Evolutionary conservation across 371 early-diverging fungal genomes (phyloP), one percentile per base, ranked within the genome.

Genomic region (Umbelopsis sp.): DNA sequence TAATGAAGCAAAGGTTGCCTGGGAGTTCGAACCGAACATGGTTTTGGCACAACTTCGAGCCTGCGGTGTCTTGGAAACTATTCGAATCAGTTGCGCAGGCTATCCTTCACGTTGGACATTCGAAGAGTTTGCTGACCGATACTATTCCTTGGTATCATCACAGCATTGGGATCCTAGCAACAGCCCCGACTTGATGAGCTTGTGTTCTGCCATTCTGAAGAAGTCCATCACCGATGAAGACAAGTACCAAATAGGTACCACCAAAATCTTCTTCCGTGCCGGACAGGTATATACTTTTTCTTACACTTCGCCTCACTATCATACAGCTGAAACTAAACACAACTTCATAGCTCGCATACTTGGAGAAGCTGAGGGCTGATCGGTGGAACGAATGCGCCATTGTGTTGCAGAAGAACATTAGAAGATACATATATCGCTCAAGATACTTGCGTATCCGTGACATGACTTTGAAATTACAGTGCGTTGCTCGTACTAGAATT

Each of bases 41-140:
- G 97, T 99, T 18, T 86, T 99, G 3, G 83, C 93, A 20, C 99
- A 99, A 79, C 78, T 99, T 48, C 91, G 96, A 50, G 99, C 99
- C 38, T 99, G 99, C 85, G 99, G 99, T 88, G 99, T 99, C 3
- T 78, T 99, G 24, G 99, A 99, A 80, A 99, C 99, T 3, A 99
- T 99, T 72, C 91, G 98, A 44, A 99, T 99, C 79, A 93, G 94
- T 76, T 95, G 98, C 75, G 96, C 96, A 18, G 99, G 99, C 29
- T 99, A 98, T 79, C 99, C 99, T 22, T 88, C 94, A 7, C 89
- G 99, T 53, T 91, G 95, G 86, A 85, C 89, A 18, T 97, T 94
- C 79, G 84, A 85, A 51, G 99, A 99, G 70, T 99, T 99, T 79
- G 91, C 91, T 50, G 91, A 94, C 51, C 76, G 97, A 63, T 98